phyloP scores from a whole-genome alignment of 768 basidiomycete genomes.

The Suillus americanus region DNA sequence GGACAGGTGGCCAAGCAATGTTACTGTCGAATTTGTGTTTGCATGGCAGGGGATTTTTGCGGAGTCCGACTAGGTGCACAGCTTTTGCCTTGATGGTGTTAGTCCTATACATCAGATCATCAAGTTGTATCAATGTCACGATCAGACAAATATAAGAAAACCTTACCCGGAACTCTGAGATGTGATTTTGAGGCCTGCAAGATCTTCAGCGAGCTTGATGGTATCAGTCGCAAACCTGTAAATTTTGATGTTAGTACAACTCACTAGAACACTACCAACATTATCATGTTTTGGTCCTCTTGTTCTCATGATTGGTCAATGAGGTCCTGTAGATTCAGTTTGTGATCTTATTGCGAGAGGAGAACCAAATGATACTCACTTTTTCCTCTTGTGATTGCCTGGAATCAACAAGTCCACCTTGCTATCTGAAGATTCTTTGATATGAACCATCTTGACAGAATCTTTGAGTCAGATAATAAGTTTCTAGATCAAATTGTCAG shows the following conservation, averaged over 20 bases:
- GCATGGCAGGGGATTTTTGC: background rate
- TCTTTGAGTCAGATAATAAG: background rate
- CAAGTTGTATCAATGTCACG: background rate
- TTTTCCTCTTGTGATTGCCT: background rate
- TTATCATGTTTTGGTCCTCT: background rate
- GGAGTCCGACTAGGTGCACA: background rate
- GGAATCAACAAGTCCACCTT: background rate
- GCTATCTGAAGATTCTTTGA: background rate
- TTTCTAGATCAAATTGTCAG: background rate
- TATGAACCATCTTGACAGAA: background rate
- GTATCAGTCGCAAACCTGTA: background rate
- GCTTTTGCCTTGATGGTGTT: background rate
- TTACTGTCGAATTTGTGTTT: background rate
- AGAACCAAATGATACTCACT: background rate
- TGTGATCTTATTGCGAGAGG: background rate
- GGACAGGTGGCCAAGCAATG: background rate
- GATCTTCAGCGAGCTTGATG: background rate
- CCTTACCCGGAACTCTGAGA: background rate
- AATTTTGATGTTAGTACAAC: too few species aligned
- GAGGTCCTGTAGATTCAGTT: background rate
- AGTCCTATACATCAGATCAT: background rate
- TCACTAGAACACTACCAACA: too few species aligned
- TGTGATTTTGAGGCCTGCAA: background rate
- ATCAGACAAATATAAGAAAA: background rate
- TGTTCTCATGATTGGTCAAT: background rate